Conservation (phyloP, 495 filamentous ascomycete genomes). For the Penicillium simplicissimum region DNA sequence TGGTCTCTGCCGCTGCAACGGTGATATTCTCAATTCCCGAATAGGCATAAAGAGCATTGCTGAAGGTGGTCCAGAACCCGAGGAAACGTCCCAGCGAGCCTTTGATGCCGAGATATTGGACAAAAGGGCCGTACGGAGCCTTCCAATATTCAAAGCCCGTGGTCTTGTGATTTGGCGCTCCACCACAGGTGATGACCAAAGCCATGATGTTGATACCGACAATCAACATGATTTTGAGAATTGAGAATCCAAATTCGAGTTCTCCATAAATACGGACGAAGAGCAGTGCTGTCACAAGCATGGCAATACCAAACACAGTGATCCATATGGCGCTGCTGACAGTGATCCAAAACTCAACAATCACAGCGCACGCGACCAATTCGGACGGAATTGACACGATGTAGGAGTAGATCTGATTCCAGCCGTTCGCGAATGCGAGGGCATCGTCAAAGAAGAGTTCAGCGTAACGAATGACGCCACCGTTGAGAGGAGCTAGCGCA, state of each 20-base stretch:
- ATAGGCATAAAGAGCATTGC: constrained; percentile 56
- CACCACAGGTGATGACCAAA: constrained; percentile 31
- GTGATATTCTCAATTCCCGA: constrained; percentile 55
- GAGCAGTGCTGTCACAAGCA: constrained; percentile 45
- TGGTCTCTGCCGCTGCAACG: constrained; percentile 49
- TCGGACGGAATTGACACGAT: constrained; percentile 43
- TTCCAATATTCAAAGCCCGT: constrained; percentile 29
- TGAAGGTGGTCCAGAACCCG: constrained; percentile 58
- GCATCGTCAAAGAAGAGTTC: constrained; percentile 36
- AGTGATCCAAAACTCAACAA: constrained; percentile 50
- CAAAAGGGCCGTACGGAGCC: constrained; percentile 24
- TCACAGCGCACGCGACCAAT: constrained; percentile 45
- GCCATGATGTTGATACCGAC: constrained; percentile 52
- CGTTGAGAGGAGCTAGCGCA: constrained; percentile 33
- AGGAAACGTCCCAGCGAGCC: constrained; percentile 33
- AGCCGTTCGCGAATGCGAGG: constrained; percentile 34
- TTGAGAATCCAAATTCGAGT: constrained; percentile 46
- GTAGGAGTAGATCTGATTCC: constrained; percentile 34
- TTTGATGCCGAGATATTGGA: constrained; percentile 22
- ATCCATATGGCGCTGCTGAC: constrained; percentile 44
- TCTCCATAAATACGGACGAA: constrained; percentile 50
- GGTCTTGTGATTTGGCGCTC: constrained; percentile 20
- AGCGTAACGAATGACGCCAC: constrained; percentile 31
- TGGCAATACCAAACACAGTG: constrained; percentile 44
- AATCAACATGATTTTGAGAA: constrained; percentile 47